Conservation (phyloP, 495 filamentous ascomycete species). For the Xylaria palmicola region DNA sequence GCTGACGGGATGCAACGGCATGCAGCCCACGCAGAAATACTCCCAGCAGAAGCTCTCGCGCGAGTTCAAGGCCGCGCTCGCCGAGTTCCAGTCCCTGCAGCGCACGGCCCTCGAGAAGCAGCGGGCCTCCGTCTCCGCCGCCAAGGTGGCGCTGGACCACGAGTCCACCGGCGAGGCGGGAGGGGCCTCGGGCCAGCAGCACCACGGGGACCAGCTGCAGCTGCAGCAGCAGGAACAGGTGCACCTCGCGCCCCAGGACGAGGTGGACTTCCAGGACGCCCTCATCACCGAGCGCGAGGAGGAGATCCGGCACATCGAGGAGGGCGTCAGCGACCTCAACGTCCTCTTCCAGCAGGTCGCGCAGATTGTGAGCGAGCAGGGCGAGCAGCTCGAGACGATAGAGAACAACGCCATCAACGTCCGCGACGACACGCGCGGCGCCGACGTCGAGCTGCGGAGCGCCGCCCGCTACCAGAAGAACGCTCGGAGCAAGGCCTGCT, state of each 20-base stretch:
- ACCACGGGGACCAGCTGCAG: conserved; percentile 54
- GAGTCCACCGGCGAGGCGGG: conserved; percentile 35
- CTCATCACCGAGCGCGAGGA: conserved; percentile 93
- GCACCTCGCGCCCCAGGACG: conserved; percentile 84
- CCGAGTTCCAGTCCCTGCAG: conserved; percentile 89
- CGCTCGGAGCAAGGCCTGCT: conserved; percentile 88
- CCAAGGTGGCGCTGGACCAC: conserved; percentile 69
- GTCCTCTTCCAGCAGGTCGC: conserved; percentile 96
- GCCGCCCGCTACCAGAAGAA: conserved; percentile 91
- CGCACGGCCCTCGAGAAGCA: conserved; percentile 88
- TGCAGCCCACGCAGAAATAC: conserved; percentile 81
- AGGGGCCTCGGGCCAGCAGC: conserved; percentile 32
- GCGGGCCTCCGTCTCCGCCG: conserved; percentile 77
- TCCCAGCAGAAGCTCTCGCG: conserved; percentile 91
- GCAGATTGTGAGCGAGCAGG: conserved; percentile 93
- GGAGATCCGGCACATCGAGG: conserved; percentile 96
- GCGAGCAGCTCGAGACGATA: conserved; percentile 85
- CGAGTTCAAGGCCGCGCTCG: conserved; percentile 82
- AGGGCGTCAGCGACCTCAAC: conserved; percentile 90
- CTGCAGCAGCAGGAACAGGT: conserved; percentile 74
- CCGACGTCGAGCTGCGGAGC: conserved; percentile 76
- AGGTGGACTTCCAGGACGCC: conserved; percentile 96
- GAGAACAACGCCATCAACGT: conserved; percentile 81
- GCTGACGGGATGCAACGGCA: too few relatives aligned
- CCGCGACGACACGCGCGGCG: conserved; percentile 74